These are phyloP conservation scores for Trametes polyzona DNA, from an alignment of 1,284 basidiomycete species.

Conservation along the genomic window DNA sequence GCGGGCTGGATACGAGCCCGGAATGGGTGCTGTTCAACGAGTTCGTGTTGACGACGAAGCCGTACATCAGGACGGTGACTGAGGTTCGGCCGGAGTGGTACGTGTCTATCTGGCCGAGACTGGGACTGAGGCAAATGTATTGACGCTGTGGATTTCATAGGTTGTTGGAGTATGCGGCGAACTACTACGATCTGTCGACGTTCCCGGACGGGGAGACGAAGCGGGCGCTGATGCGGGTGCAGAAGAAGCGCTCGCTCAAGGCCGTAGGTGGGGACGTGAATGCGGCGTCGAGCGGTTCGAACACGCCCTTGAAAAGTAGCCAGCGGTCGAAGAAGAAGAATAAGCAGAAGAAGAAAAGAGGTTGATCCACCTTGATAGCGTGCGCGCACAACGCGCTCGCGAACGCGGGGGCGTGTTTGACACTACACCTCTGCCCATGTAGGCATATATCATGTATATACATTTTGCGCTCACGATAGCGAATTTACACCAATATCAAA, in stretches of 20 bases:
- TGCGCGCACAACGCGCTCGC: too few species aligned
- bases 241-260: conserved; percentile 46
- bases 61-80: conserved; percentile 92
- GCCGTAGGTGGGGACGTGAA: neutral
- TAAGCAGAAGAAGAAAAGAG: too few species aligned
- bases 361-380: too few species aligned
- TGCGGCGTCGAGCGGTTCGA: conserved; percentile 2
- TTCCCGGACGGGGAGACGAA: conserved; percentile 81
- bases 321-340: too few species aligned
- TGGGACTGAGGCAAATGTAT: neutral
- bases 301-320: too few species aligned
- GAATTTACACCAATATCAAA: too few species aligned
- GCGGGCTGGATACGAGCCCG: conserved; percentile 90
- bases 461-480: too few species aligned
- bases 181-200: conserved; percentile 77
- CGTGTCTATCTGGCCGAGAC: conserved; percentile 26
- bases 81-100: conserved; percentile 91
- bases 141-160: conserved; percentile 40
- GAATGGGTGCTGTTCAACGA: conserved; percentile 99
- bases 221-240: conserved; percentile 58
- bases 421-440: too few species aligned
- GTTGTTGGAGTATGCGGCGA: conserved; percentile 82
- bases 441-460: too few species aligned
- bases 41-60: conserved; percentile 91
- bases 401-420: too few species aligned